Evolutionary conservation across 148 eudicot genomes (phyloP).

Genomic region (Cornus florida): DNA sequence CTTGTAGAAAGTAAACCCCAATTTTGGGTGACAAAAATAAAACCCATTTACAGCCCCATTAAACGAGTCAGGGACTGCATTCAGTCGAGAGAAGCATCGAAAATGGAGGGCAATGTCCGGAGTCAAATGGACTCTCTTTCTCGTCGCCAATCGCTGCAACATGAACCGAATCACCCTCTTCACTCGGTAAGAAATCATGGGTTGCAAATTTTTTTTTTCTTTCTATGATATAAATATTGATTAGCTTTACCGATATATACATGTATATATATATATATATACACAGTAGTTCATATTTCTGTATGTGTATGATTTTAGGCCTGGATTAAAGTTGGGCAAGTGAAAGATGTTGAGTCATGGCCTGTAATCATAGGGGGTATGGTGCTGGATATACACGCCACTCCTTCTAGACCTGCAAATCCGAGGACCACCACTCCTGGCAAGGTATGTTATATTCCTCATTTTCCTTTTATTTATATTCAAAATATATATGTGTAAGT

Average conservation of each 20-base stretch:
- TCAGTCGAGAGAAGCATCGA: background rate
- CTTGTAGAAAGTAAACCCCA: too few species aligned
- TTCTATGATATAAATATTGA: too few species aligned
- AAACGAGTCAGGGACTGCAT: background rate
- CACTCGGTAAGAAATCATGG: background rate
- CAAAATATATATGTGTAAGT: background rate
- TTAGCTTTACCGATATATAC: background rate
- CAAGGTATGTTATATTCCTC: slow-evolving; percentile 40
- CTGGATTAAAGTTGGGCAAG: background rate
- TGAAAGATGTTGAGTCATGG: slow-evolving; percentile 28
- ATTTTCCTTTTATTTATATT: background rate
- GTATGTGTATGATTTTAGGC: background rate
- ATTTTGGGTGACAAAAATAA: too few species aligned
- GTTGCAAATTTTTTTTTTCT: too few species aligned
- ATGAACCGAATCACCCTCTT: background rate
- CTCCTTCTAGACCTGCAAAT: slow-evolving; percentile 54
- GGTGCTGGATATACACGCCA: slow-evolving; percentile 90
- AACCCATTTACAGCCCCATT: too few species aligned
- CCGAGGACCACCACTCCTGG: slow-evolving; percentile 84
- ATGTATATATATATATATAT: background rate
- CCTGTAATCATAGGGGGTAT: slow-evolving; percentile 86
- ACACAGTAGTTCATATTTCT: background rate
- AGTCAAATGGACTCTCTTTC: background rate
- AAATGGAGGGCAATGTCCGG: background rate
- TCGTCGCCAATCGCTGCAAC: background rate